Conservation (phyloP, 768 basidiomycete species). For the Strobilomyces dryophilus region DNA sequence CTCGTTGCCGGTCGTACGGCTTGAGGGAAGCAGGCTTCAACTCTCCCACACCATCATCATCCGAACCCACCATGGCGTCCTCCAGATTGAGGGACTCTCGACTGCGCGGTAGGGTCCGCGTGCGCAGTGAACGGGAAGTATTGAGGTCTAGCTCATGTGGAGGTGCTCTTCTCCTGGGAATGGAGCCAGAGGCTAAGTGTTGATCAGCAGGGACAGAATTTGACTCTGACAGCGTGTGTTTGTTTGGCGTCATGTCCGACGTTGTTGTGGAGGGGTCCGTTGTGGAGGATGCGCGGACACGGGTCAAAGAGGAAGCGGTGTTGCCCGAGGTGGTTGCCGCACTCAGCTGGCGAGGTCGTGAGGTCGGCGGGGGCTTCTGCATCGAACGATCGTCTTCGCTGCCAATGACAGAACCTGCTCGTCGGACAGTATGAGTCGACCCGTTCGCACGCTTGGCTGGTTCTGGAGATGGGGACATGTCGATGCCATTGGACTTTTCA, state of each 20-base stretch:
- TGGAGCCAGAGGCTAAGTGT: constrained; percentile 18
- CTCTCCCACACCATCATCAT: constrained; percentile 46
- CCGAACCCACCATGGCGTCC: constrained; percentile 67
- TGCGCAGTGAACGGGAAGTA: constrained; percentile 24
- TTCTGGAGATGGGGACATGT: constrained; percentile 17
- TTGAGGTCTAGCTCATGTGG: constrained; percentile 30
- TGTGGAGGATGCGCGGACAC: constrained; percentile 32
- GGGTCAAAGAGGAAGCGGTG: constrained; percentile 23
- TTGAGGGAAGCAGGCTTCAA: constrained; percentile 38
- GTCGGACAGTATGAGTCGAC: constrained; percentile 46
- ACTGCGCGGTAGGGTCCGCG: constrained; percentile 49
- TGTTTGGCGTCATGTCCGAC: constrained; percentile 18
- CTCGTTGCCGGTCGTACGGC: constrained; percentile 31
- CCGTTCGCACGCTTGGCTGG: constrained; percentile 23
- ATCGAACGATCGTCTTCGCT: constrained; percentile 45
- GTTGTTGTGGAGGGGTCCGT: constrained; percentile 23
- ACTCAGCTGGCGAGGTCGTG: constrained; percentile 45
- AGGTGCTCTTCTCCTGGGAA: constrained; percentile 20
- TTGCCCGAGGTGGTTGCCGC: constrained; percentile 38
- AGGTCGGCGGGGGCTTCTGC: constrained; percentile 33
- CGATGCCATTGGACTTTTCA: constrained; percentile 23
- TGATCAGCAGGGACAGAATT: constrained; percentile 30
- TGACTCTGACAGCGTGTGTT: constrained; percentile 27
- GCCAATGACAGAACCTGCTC: constrained; percentile 61
- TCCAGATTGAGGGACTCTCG: constrained; percentile 73